Conservation (phyloP, 306 rosid genomes). For the Medicago lupulina region DNA sequence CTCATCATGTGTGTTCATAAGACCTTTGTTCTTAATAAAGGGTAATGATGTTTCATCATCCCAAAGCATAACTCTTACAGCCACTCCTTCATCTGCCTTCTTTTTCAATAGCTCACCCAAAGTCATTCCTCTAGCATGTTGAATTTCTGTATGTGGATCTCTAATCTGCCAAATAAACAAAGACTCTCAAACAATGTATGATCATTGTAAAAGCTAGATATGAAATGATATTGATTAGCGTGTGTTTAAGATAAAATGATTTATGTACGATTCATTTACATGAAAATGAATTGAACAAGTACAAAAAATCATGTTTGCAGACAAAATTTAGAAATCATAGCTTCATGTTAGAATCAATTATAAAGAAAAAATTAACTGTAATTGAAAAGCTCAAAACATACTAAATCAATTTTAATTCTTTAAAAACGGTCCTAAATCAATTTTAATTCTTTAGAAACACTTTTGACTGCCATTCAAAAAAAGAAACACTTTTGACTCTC, state of each 20-base stretch:
- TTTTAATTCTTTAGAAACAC: too few relatives aligned
- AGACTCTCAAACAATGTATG: background rate
- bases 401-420: background rate
- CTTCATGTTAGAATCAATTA: background rate
- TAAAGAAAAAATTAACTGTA: too few relatives aligned
- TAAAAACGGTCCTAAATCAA: background rate
- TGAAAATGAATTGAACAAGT: background rate
- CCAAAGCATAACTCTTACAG: slow-evolving; percentile 88
- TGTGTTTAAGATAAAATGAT: too few relatives aligned
- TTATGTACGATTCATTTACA: background rate
- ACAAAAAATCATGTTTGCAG: background rate
- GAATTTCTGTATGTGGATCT: slow-evolving; percentile 75
- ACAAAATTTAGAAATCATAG: too few relatives aligned
- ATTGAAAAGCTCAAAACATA: background rate
- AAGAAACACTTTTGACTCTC: too few relatives aligned
- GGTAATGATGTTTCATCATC: slow-evolving; percentile 87
- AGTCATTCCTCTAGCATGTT: slow-evolving; percentile 73
- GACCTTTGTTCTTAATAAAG: slow-evolving; percentile 70
- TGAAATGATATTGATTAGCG: slow-evolving; percentile 8
- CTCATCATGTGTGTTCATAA: slow-evolving; percentile 78
- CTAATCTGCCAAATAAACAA: slow-evolving; percentile 63
- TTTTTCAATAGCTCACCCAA: slow-evolving; percentile 79
- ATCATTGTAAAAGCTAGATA: background rate
- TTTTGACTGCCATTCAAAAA: too few relatives aligned
- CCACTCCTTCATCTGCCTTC: slow-evolving; percentile 93